Evolutionary conservation across 1,284 basidiomycete genomes (phyloP).

Genomic region (Taiwanofungus camphoratus): DNA sequence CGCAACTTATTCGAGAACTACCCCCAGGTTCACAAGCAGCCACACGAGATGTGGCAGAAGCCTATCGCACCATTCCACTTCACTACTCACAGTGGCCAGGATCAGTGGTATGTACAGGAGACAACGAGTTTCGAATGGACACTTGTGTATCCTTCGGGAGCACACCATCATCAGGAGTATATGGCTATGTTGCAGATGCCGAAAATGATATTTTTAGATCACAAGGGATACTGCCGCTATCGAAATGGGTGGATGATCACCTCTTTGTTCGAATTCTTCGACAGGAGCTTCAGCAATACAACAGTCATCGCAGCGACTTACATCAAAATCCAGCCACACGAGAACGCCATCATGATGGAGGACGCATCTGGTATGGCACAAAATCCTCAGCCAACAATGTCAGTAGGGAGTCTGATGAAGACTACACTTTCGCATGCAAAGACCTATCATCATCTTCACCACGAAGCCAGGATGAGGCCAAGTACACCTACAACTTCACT

Average conservation of each 20-base stretch:
- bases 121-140: slow-evolving; percentile 4
- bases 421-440: slow-evolving; percentile 11
- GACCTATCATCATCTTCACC: slow-evolving; percentile 11
- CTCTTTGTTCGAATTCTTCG: slow-evolving; percentile 5
- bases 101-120: slow-evolving; percentile 17
- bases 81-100: slow-evolving; percentile 19
- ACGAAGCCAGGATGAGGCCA: slow-evolving; percentile 7
- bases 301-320: not conserved
- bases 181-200: slow-evolving; percentile 5
- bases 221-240: slow-evolving; percentile 4
- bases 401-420: slow-evolving; percentile 18
- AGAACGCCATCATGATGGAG: slow-evolving; percentile 18
- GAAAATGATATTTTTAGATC: slow-evolving; percentile 16
- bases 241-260: slow-evolving; percentile 19
- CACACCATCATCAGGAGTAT: slow-evolving; percentile 6
- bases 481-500: slow-evolving; percentile 14
- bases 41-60: slow-evolving; percentile 15
- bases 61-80: slow-evolving; percentile 14
- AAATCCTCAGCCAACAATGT: slow-evolving; percentile 5
- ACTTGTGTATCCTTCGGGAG: not conserved
- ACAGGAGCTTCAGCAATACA: slow-evolving; percentile 5
- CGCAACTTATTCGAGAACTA: slow-evolving; percentile 11
- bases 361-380: slow-evolving; percentile 30
- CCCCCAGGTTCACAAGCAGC: slow-evolving; percentile 18
- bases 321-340: not conserved